Percentiles rank a stretch among this genome's conserved stretches.
Evolutionary conservation across 176 grass and related monocot species (phyloP).

Genomic region (Hsuehochloa calcarea): DNA sequence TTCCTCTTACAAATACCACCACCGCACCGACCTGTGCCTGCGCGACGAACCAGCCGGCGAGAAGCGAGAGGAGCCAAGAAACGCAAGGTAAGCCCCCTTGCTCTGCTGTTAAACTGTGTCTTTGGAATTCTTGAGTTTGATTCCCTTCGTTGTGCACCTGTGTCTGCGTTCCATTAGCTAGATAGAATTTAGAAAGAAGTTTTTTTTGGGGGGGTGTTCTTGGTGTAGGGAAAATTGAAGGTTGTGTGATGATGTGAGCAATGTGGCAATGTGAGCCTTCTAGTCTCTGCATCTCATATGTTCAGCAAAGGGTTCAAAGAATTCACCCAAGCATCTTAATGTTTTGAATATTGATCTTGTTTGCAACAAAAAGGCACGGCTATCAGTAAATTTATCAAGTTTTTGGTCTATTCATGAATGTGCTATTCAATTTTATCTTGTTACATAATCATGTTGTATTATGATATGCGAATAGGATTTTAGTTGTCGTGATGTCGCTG

Average conservation of each 20-base stretch:
- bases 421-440: not conserved
- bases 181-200: not conserved
- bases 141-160: too few species aligned
- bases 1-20: slow-evolving; percentile 47
- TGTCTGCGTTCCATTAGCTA: not conserved
- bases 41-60: not conserved
- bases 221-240: not conserved
- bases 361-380: not conserved
- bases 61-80: not conserved
- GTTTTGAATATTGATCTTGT: not conserved
- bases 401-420: not conserved
- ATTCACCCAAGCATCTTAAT: not conserved
- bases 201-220: not conserved
- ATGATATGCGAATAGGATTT: not conserved
- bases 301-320: not conserved
- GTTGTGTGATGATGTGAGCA: not conserved
- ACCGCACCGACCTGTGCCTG: slow-evolving; percentile 19
- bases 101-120: not conserved
- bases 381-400: too few species aligned
- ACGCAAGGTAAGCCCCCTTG: slow-evolving; percentile 17
- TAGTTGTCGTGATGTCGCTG: not conserved
- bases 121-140: not conserved
- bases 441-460: not conserved
- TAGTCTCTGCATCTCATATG: not conserved
- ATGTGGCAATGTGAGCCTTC: not conserved